phyloP scores from a whole-genome alignment of 2,329 filamentous ascomycete species.

The Colletotrichum sublineola region DNA sequence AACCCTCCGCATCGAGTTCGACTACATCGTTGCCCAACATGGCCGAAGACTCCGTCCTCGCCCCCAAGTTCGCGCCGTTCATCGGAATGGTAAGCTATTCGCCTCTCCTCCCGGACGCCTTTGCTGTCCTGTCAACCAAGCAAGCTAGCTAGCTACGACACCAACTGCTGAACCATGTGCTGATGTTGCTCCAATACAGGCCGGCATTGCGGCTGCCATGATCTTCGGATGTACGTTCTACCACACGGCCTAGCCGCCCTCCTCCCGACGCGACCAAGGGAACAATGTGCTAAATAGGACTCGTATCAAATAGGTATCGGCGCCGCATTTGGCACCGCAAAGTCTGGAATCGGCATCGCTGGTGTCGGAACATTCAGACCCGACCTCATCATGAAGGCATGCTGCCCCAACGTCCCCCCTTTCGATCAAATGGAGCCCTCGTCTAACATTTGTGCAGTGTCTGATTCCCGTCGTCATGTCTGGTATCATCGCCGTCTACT shows the following conservation, averaged over 20 bases:
- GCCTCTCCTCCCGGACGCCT: conserved; percentile 9
- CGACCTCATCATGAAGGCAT: conserved; percentile 91
- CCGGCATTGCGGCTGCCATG: conserved; percentile 85
- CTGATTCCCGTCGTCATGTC: conserved; percentile 96
- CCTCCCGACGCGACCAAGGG: conserved; percentile 39
- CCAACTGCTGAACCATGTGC: conserved; percentile 39
- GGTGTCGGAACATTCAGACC: conserved; percentile 88
- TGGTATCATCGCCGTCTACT: conserved; percentile 98
- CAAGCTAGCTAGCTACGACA: conserved; percentile 26
- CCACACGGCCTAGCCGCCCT: conserved; percentile 47
- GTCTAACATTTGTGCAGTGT: conserved; percentile 64
- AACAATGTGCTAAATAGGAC: conserved; percentile 29
- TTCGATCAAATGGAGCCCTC: neutral
- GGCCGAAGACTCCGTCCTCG: conserved; percentile 69
- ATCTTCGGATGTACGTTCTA: conserved; percentile 79
- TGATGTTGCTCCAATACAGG: conserved; percentile 61
- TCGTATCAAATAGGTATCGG: conserved; percentile 65
- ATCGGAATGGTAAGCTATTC: conserved; percentile 82
- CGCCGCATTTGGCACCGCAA: conserved; percentile 89
- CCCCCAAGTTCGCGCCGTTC: conserved; percentile 88
- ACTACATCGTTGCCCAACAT: conserved; percentile 53
- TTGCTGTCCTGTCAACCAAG: conserved; percentile 18
- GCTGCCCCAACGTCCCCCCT: conserved; percentile 33
- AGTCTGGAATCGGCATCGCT: conserved; percentile 88
- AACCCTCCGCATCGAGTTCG: conserved; percentile 38